Conservation (phyloP, 2,329 filamentous ascomycete species). For the Phialemoniopsis sp. region DNA sequence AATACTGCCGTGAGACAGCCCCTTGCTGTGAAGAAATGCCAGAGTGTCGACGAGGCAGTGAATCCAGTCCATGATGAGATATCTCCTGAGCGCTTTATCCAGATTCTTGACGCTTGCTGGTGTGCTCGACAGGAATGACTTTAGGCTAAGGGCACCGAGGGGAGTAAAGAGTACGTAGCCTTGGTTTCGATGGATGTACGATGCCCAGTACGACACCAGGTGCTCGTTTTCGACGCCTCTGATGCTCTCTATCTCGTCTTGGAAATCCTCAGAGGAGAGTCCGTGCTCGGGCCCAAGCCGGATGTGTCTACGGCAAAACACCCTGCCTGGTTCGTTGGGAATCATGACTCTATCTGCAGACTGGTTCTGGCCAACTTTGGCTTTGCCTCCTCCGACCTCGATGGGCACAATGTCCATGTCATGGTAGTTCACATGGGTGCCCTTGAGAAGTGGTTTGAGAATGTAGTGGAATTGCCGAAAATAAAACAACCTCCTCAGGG, state of each 20-base stretch:
- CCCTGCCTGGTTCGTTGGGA: constrained; percentile 53
- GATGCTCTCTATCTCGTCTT: constrained; percentile 56
- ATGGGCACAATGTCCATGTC: constrained; percentile 67
- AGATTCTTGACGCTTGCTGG: constrained; percentile 60
- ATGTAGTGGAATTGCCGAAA: constrained; percentile 67
- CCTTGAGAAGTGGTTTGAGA: constrained; percentile 57
- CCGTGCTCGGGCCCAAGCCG: constrained; percentile 42
- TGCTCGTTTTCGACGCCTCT: constrained; percentile 61
- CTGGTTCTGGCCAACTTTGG: constrained; percentile 31
- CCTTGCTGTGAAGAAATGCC: constrained; percentile 61
- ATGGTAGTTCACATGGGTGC: constrained; percentile 59
- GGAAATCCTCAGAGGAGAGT: constrained; percentile 49
- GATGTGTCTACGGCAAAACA: constrained; percentile 56
- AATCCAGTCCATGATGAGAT: constrained; percentile 67
- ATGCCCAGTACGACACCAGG: constrained; percentile 66
- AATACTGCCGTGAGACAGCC: constrained; percentile 64
- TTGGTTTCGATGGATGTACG: constrained; percentile 60
- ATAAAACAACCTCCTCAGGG: constrained; percentile 65
- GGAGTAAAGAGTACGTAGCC: constrained; percentile 67
- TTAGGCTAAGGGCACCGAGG: constrained; percentile 61
- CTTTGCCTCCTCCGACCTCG: constrained; percentile 59
- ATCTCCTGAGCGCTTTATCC: constrained; percentile 53
- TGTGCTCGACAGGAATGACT: constrained; percentile 61
- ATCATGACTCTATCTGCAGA: constrained; percentile 57
- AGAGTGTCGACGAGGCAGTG: constrained; percentile 68